phyloP scores from a whole-genome alignment of 176 grass and related monocot species.

The Panicum miliaceum region DNA sequence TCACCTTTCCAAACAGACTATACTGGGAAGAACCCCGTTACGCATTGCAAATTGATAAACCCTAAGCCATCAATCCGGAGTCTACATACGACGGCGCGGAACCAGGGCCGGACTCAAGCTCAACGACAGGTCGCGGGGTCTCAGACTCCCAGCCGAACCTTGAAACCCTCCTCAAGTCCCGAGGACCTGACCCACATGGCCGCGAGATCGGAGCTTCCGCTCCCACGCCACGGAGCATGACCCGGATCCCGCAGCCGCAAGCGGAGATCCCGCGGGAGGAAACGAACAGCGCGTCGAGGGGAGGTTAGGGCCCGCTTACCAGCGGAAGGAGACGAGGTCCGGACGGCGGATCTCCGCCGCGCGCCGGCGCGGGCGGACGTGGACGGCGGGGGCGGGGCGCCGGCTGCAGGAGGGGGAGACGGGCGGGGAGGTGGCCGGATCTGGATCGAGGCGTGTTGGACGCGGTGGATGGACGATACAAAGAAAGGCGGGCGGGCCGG shows the following conservation, averaged over 20 bases:
- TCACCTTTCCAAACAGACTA: neutral
- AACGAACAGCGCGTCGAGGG: neutral
- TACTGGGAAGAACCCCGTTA: neutral
- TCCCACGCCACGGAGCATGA: neutral
- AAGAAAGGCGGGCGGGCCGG: neutral
- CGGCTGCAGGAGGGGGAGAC: neutral
- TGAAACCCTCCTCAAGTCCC: neutral
- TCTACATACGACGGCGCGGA: neutral
- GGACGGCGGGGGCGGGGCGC: neutral
- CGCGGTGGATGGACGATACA: neutral
- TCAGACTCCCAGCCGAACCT: neutral
- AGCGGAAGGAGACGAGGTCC: neutral
- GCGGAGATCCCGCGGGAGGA: neutral
- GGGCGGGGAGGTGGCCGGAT: neutral
- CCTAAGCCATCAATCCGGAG: neutral
- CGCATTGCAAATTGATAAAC: neutral
- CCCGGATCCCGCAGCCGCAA: neutral
- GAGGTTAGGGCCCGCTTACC: neutral
- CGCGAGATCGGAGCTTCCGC: neutral
- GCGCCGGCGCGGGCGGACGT: neutral
- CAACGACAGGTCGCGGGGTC: neutral
- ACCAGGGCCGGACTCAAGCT: neutral
- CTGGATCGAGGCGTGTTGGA: neutral
- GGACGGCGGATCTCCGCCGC: neutral
- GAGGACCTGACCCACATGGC: neutral